Evolutionary conservation across 176 grass and related monocot genomes (phyloP), one percentile per base, ranked within the genome.

Genomic region (Carex littledalei): DNA sequence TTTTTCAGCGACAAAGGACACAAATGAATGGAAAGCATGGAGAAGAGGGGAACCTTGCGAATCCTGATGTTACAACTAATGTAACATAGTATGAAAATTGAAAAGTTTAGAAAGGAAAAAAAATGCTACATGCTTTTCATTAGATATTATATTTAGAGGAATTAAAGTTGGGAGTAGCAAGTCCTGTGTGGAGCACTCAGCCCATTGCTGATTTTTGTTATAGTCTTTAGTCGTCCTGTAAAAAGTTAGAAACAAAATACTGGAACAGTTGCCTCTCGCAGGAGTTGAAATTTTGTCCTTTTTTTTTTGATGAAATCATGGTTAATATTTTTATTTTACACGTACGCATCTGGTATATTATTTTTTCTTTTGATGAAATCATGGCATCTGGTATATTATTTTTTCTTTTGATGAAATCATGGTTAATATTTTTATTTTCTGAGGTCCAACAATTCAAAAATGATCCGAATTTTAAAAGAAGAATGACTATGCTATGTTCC

Each of bases 1-100:
- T 89, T 53, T 52, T 31, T 87, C 84, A 94, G 92, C 79, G 92
- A 70, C 90, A 90, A 59, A 87, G 90, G 70, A 80, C 79, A 45
- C 92, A 88, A 85, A 90, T 90, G 84, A 94, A 92, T 52, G 90
- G 92, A 62, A 94, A 94, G 86, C 88, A 90, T 84, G 90, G 88
- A 39, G 90, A 94, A 39, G 92, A 92, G 24, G 84, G 86, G 67
- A 91, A 86, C 78, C 82, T 87, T 88, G 61, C 63, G 18, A 85
- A 75, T 17, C 67, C 80, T 52, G 88, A 94, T 80, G 84, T 87
- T 57, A 75, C 61, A 32, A 80, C 88, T 20, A 86, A 72, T 79
- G 88, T 85, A 52, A 85, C 86, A 83, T 94, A 84, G 89, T 39
- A 67, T 55, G 18, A 53, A 56, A 68, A n/a, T 53, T 68, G 18